A percentile compares a stretch with the other conserved stretches of the same genome.
Evolutionary conservation across 768 basidiomycete genomes (phyloP).

Genomic region (Sarcodon sp.): DNA sequence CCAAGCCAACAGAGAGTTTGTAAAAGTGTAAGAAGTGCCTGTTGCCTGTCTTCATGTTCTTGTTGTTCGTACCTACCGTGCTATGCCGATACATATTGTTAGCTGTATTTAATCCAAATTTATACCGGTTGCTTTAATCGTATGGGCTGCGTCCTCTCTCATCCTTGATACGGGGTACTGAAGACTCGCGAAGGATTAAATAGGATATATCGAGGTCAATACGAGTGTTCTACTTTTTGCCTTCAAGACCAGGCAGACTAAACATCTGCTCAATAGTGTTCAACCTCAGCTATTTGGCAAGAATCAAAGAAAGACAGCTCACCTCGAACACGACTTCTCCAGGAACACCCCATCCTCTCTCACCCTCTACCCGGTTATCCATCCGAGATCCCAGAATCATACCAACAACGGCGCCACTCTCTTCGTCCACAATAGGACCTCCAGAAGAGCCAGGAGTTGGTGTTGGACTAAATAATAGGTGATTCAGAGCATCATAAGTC

Average conservation of each 20-base stretch:
- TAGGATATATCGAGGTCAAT: too few relatives aligned
- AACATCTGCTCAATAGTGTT: constrained; percentile 31
- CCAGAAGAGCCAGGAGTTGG: constrained; percentile 60
- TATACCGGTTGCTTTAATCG: too few relatives aligned
- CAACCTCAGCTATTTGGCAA: not conserved
- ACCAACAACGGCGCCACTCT: constrained; percentile 52
- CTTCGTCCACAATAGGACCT: constrained; percentile 51
- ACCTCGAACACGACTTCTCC: constrained; percentile 56
- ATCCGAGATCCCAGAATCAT: constrained; percentile 48
- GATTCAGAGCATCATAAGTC: constrained; percentile 52
- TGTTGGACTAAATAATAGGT: constrained; percentile 37
- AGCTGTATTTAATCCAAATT: too few relatives aligned
- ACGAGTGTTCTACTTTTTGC: constrained; percentile 5
- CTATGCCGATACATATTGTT: too few relatives aligned
- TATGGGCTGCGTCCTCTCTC: too few relatives aligned
- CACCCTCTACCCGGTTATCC: constrained; percentile 40
- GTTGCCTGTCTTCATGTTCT: too few relatives aligned
- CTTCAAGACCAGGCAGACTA: constrained; percentile 30
- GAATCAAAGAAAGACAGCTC: constrained; percentile 6
- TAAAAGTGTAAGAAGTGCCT: too few relatives aligned
- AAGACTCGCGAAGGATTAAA: too few relatives aligned
- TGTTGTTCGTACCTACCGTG: too few relatives aligned
- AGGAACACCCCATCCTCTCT: constrained; percentile 49
- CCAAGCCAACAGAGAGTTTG: too few relatives aligned
- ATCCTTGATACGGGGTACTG: too few relatives aligned